Percentiles rank a stretch among this genome's conserved stretches.
Conservation (phyloP, 192 early-diverging fungal species). For the Fimicolochytrium jonesii region DNA sequence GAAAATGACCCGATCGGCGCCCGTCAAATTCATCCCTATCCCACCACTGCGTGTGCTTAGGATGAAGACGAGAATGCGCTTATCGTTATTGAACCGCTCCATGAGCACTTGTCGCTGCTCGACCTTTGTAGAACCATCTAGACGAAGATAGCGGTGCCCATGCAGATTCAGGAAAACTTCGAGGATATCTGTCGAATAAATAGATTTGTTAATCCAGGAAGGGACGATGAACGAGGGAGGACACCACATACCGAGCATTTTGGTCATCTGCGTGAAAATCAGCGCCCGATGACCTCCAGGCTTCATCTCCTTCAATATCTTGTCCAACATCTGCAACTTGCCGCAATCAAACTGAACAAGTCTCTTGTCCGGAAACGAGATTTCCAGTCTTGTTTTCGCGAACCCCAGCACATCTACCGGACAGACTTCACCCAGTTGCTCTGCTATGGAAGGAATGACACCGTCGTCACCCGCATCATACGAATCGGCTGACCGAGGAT, state of each 20-base stretch:
- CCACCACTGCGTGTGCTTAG: conserved; percentile 26
- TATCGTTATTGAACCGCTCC: conserved; percentile 82
- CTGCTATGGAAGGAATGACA: no score
- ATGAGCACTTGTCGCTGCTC: conserved; percentile 80
- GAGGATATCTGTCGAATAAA: conserved; percentile 72
- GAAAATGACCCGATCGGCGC: conserved; percentile 28
- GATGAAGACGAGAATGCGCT: conserved; percentile 57
- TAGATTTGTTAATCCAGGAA: neutral
- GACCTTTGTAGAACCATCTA: conserved; percentile 86
- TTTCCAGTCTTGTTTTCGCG: conserved; percentile 57
- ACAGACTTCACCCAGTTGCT: neutral
- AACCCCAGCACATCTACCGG: conserved; percentile 53
- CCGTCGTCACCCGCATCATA: neutral
- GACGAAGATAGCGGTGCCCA: conserved; percentile 82
- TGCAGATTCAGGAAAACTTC: conserved; percentile 84
- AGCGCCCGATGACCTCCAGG: conserved; percentile 77
- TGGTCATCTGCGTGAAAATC: conserved; percentile 89
- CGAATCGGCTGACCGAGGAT: neutral
- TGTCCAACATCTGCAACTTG: conserved; percentile 77
- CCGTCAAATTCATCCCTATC: conserved; percentile 29
- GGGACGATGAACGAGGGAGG: conserved; percentile 56
- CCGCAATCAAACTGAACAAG: conserved; percentile 86
- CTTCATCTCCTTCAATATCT: conserved; percentile 69
- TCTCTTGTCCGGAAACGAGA: conserved; percentile 81
- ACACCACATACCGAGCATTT: no score